These are phyloP conservation scores for Albugo candida DNA, from an alignment of 352 stramenopile species.

Conservation along the genomic window DNA sequence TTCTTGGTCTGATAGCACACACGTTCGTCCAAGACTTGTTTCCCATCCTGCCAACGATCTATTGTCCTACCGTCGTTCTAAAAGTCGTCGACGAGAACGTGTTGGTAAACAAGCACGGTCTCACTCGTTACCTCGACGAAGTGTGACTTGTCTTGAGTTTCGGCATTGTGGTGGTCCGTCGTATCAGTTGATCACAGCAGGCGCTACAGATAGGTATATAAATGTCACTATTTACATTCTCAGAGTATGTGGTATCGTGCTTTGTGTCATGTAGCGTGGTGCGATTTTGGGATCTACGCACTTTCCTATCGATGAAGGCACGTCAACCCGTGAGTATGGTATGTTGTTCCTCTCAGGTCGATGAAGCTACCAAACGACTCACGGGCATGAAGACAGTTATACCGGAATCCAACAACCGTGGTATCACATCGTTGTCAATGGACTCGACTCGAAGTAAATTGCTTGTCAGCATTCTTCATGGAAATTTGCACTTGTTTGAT, in stretches of 20 bases:
- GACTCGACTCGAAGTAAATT: conserved; percentile 15
- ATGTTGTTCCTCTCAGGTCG: too few relatives aligned
- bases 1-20: background rate
- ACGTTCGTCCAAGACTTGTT: background rate
- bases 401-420: conserved; percentile 8
- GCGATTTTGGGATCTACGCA: conserved; percentile 50
- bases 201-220: conserved; percentile 23
- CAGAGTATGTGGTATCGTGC: background rate
- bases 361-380: too few relatives aligned
- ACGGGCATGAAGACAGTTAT: too few relatives aligned
- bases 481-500: conserved; percentile 35
- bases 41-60: background rate
- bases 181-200: conserved; percentile 30
- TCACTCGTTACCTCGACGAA: conserved; percentile 15
- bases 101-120: conserved; percentile 10
- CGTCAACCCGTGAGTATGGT: too few relatives aligned
- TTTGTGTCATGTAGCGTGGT: conserved; percentile 14
- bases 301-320: conserved; percentile 7
- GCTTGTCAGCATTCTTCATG: conserved; percentile 40
- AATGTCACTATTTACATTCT: background rate
- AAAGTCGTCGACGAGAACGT: conserved; percentile 14
- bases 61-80: conserved; percentile 2
- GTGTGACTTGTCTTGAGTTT: conserved; percentile 57
- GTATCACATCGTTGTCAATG: conserved; percentile 35
- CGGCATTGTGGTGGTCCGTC: conserved; percentile 5